Evolutionary conservation across 345 rosid species (phyloP), one percentile per base, ranked within the genome.

Genomic region (Salix udensis): DNA sequence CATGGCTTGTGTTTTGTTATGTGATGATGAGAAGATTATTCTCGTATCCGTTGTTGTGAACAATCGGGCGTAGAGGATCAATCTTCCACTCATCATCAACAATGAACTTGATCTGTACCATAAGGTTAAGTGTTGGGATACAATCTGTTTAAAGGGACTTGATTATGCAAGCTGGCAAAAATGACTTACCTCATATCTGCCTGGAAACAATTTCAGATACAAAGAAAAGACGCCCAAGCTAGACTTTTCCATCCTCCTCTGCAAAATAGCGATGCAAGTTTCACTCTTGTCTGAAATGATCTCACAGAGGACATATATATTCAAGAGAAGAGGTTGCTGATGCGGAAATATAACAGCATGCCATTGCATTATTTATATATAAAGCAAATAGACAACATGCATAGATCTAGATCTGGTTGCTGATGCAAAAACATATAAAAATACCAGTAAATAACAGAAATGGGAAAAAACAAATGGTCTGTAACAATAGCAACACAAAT

Each of bases 71-170:
- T 65, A 96, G 83, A 67, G 96, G 98, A 83, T 96, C 98, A 42
- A 91, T 84, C 83, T 67, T 93, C 99, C 99, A 96, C 80, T 86
- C 80, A n/a, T 98, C 99, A 83, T 96, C 97, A 16, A 96, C 97
- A 30, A 96, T 81, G 77, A 96, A 96, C 80, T 96, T 96, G 74
- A 96, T 87, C 99, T 96, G 93, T 37, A 73, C 46, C 48, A 60
- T 50, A 50, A 71, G 74, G 42, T 52, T 28, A 67, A 75, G 61
- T 40, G 15, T 58, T 66, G 12, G 76, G 80, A 82, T 13, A 46
- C 4, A 68, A 10, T 36, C 14, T 24, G 26, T 21, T 39, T 24
- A 37, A 37, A 37, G 70, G 23, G 14, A 67, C 46, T 12, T 15
- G 44, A 31, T 37, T 37, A 64, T 65, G 21, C 11, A 62, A 61